Percentiles rank a stretch among this genome's conserved stretches.
Conservation (phyloP, 441 rosid genomes). For the Brassica balearica region DNA sequence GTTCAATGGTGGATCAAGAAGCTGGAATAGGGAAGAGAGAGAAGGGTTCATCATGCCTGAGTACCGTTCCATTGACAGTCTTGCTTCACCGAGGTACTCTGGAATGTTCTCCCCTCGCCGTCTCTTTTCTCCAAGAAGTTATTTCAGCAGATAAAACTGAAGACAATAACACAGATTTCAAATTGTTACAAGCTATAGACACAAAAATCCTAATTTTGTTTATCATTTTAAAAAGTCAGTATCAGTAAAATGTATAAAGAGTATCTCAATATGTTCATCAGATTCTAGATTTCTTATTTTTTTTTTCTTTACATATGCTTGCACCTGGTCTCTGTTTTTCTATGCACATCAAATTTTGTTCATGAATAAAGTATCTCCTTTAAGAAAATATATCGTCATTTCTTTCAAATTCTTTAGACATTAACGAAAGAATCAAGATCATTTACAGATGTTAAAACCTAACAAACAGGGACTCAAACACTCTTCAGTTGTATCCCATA, state of each 20-base stretch:
- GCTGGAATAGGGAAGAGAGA: slow-evolving; percentile 42
- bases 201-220: slow-evolving; percentile 10
- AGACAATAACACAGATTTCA: slow-evolving; percentile 2
- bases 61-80: slow-evolving; percentile 56
- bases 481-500: background rate
- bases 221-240: background rate
- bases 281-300: slow-evolving; percentile 35
- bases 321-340: slow-evolving; percentile 3
- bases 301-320: slow-evolving; percentile 4
- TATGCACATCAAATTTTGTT: slow-evolving; percentile 35
- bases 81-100: slow-evolving; percentile 63
- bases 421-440: background rate
- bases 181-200: slow-evolving; percentile 9
- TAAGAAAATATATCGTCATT: background rate
- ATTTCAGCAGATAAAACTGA: slow-evolving; percentile 49
- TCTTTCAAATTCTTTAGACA: background rate
- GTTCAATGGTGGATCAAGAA: slow-evolving; percentile 52
- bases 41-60: slow-evolving; percentile 57
- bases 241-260: slow-evolving; percentile 24
- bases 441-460: background rate
- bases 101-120: slow-evolving; percentile 83
- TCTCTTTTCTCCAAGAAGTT: slow-evolving; percentile 65
- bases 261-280: slow-evolving; percentile 28
- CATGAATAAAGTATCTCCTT: slow-evolving; percentile 26
- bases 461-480: background rate